Percentiles rank a stretch among this genome's conserved stretches.
Conservation (phyloP, 2,329 filamentous ascomycete species). For the Aschersonia sp. region DNA sequence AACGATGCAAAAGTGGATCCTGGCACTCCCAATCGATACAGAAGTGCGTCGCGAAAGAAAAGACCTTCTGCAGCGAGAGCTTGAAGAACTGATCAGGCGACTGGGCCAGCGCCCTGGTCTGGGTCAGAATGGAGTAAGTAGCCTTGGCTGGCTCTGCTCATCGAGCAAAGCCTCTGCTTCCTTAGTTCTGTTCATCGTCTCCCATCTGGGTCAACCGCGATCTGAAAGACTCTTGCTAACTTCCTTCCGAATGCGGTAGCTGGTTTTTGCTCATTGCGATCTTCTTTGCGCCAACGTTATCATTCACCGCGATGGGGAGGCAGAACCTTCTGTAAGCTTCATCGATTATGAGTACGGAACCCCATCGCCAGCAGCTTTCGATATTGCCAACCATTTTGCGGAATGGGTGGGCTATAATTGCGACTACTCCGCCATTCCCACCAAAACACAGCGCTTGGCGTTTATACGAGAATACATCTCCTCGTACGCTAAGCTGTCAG, state of each 20-base stretch:
- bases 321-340: constrained; percentile 44
- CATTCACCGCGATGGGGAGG: constrained; percentile 36
- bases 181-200: not conserved
- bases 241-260: constrained; percentile 24
- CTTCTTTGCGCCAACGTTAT: constrained; percentile 95
- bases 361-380: constrained; percentile 86
- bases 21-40: constrained; percentile 63
- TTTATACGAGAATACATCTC: constrained; percentile 77
- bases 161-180: not conserved
- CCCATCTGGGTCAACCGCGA: not conserved
- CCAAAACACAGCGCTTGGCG: constrained; percentile 55
- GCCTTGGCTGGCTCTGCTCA: not conserved
- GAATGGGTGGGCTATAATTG: constrained; percentile 98
- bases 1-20: constrained; percentile 91
- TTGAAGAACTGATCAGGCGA: constrained; percentile 53
- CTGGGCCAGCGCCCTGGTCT: constrained; percentile 67
- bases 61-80: constrained; percentile 56
- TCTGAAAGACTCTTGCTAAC: constrained; percentile 5
- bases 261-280: constrained; percentile 92
- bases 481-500: constrained; percentile 48
- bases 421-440: constrained; percentile 74
- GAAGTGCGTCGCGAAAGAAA: constrained; percentile 55
- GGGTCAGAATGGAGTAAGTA: constrained; percentile 56
- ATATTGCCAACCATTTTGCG: constrained; percentile 94
- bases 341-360: constrained; percentile 99